Percentiles rank a stretch among this genome's conserved stretches.
Conservation (phyloP, 106 monocot species). For the Alisma plantagoaquatica region DNA sequence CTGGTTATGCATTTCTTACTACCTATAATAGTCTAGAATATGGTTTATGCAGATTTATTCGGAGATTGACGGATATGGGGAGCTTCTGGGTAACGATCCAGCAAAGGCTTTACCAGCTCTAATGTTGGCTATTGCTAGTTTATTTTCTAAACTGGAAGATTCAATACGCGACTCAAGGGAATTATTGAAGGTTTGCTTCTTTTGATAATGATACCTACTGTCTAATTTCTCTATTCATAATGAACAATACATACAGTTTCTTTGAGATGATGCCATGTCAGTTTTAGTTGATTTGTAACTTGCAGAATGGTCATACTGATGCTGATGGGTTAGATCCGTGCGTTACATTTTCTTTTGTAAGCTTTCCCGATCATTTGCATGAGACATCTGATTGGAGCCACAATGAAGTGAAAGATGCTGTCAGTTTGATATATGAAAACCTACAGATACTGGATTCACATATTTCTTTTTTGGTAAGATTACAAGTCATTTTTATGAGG, state of each 20-base stretch:
- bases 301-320: too few species aligned
- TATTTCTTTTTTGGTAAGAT: slow-evolving; percentile 60
- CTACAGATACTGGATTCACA: slow-evolving; percentile 62
- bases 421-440: slow-evolving; percentile 68
- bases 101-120: slow-evolving; percentile 42
- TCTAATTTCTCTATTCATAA: background rate
- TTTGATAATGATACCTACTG: background rate
- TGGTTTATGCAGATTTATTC: slow-evolving; percentile 51
- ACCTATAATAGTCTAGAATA: too few species aligned
- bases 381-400: slow-evolving; percentile 65
- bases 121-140: slow-evolving; percentile 32
- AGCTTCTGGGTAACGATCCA: slow-evolving; percentile 29
- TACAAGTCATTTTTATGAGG: background rate
- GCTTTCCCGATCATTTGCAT: slow-evolving; percentile 30
- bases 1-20: too few species aligned
- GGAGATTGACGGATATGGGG: slow-evolving; percentile 52
- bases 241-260: too few species aligned
- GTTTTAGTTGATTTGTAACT: too few species aligned
- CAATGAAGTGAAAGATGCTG: slow-evolving; percentile 37
- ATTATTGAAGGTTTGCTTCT: slow-evolving; percentile 41
- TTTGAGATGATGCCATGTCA: too few species aligned
- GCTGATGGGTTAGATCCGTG: too few species aligned
- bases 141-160: slow-evolving; percentile 60
- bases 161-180: slow-evolving; percentile 46
- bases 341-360: slow-evolving; percentile 60